phyloP scores from a whole-genome alignment of 176 grass and related monocot genomes.

The Echinochloa phyllopogon region DNA sequence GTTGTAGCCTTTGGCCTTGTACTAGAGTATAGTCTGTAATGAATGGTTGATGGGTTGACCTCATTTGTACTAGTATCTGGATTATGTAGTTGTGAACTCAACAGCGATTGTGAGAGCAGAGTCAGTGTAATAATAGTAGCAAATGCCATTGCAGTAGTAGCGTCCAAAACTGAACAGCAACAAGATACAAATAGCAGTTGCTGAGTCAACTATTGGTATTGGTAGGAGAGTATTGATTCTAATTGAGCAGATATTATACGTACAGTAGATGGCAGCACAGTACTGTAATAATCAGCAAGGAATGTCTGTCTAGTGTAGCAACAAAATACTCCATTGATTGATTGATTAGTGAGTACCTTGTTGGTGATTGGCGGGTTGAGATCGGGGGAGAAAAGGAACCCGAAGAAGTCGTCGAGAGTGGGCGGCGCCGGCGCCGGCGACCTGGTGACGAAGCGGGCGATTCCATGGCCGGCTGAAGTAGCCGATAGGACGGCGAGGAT shows the following conservation, averaged over 20 bases:
- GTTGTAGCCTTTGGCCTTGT: background rate
- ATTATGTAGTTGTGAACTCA: background rate
- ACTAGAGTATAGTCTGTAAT: background rate
- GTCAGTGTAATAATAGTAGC: background rate
- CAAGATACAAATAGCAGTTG: too few relatives aligned
- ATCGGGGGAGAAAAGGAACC: constrained; percentile 71
- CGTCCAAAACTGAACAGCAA: background rate
- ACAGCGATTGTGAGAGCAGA: background rate
- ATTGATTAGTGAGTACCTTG: constrained; percentile 18
- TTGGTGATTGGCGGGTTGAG: constrained; percentile 65
- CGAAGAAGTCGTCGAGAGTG: constrained; percentile 66
- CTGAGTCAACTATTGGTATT: background rate
- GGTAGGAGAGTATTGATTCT: background rate
- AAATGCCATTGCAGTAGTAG: too few relatives aligned
- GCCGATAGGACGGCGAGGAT: constrained; percentile 38
- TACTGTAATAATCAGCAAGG: too few relatives aligned
- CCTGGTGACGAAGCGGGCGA: constrained; percentile 46
- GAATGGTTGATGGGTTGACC: background rate
- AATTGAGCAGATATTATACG: too few relatives aligned
- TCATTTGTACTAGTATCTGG: background rate
- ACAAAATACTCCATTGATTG: too few relatives aligned
- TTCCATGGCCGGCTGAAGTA: background rate
- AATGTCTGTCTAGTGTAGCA: too few relatives aligned
- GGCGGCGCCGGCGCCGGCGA: background rate
- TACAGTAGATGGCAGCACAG: too few relatives aligned